Evolutionary conservation across 2,329 filamentous ascomycete genomes (phyloP).

Genomic region (Pseudopithomyces maydicus): DNA sequence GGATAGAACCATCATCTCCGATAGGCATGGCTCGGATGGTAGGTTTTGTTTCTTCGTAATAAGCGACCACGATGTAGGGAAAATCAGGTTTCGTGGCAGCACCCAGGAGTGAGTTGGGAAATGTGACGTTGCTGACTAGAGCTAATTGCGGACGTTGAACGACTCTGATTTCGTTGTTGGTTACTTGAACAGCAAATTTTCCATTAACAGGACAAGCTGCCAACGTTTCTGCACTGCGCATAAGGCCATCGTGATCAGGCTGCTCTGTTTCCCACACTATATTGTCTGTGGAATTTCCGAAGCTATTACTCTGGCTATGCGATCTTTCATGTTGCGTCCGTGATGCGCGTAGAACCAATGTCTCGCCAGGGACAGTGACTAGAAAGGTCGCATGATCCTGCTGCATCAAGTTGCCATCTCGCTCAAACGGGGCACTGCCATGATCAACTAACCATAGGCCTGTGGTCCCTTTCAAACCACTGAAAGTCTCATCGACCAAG

Average conservation of each 20-base stretch:
- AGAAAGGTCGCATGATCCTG: constrained; percentile 43
- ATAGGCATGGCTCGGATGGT: constrained; percentile 32
- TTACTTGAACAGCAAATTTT: constrained; percentile 36
- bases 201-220: constrained; percentile 29
- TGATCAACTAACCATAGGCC: constrained; percentile 46
- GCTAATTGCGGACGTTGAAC: constrained; percentile 25
- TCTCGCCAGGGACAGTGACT: constrained; percentile 42
- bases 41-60: constrained; percentile 20
- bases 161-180: constrained; percentile 27
- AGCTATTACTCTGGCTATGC: constrained; percentile 11
- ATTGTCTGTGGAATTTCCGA: constrained; percentile 8
- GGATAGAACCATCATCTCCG: constrained; percentile 20
- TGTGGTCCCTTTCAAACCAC: constrained; percentile 39
- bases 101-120: constrained; percentile 23
- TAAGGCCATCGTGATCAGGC: constrained; percentile 25
- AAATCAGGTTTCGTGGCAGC: constrained; percentile 22
- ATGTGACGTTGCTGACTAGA: constrained; percentile 20
- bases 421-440: constrained; percentile 29
- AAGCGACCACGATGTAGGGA: constrained; percentile 25
- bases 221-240: constrained; percentile 38
- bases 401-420: constrained; percentile 29
- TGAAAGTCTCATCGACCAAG: constrained; percentile 32
- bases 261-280: constrained; percentile 30
- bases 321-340: constrained; percentile 25
- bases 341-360: constrained; percentile 32